Evolutionary conservation across 2,329 filamentous ascomycete genomes (phyloP), one percentile per base, ranked within the genome.

Genomic region (Biscogniauxia marginata): DNA sequence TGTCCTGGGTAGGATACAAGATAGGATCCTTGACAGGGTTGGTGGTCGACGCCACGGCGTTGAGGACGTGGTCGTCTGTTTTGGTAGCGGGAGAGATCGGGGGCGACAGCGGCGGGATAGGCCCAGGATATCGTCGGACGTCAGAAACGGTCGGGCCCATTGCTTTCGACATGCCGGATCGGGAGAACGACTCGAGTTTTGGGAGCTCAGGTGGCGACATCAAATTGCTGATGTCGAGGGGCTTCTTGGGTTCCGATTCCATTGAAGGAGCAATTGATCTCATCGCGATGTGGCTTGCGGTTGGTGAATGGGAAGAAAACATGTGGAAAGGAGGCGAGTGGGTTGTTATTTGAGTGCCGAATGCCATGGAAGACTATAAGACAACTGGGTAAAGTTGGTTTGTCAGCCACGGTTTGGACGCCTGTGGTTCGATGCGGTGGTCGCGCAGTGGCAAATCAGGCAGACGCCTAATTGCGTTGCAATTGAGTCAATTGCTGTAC

Each of bases 121-220:
- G 77, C 62, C 74, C 70, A 21, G 68, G 70, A 30, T 57, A 45
- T 67, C 70, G 60, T 71, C 73, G 58, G 67, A 65, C 46, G 56
- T 66, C 58, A 50, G 68, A 66, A 49, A 66, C 51, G 49, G 63
- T 51, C 51, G 67, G 54, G 53, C 62, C 60, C 53, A 57, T 67
- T 52, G 67, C 57, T 60, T 58, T 66, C 21, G 62, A 56, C 49
- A 54, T 59, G n/a, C 56, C 59, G 52, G 60, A 56, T 43, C 74
- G 71, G 48, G 64, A 71, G 68, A 85, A 86, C 63, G 71, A 83
- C 60, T 86, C 83, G 43, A 75, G 71, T 49, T 76, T 77, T 30
- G 76, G 68, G n/a, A 75, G 74, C 39, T 86, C 84, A 20, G 84
- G 84, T 25, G 84, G 84, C 20, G 84, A 87, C 79, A 87, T 85